Evolutionary conservation across 306 rosid genomes (phyloP).

Genomic region (Clitoria ternatea): DNA sequence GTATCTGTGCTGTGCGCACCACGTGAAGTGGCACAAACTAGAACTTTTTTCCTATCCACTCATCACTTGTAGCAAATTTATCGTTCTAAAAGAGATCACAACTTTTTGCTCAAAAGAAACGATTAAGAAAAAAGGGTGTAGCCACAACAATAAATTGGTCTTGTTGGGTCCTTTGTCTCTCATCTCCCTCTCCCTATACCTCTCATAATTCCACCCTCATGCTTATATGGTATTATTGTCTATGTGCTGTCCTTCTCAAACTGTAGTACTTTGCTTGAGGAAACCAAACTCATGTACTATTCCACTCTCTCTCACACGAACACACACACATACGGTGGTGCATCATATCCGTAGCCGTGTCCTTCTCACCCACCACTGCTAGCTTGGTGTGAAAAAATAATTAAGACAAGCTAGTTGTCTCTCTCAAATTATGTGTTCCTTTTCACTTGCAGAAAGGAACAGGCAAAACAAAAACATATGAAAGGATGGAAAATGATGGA

Average conservation of each 20-base stretch:
- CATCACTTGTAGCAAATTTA: slow-evolving; percentile 39
- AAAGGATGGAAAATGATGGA: slow-evolving; percentile 33
- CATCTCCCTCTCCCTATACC: background rate
- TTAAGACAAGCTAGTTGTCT: slow-evolving; percentile 31
- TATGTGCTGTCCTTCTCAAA: slow-evolving; percentile 65
- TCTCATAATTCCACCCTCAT: slow-evolving; percentile 33
- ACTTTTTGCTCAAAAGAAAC: slow-evolving; percentile 55
- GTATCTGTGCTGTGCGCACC: slow-evolving; percentile 49
- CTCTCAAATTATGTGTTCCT: slow-evolving; percentile 28
- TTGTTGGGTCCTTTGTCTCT: slow-evolving; percentile 33
- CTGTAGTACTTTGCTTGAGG: slow-evolving; percentile 29
- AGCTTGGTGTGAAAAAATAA: too few relatives aligned
- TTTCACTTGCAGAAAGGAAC: slow-evolving; percentile 26
- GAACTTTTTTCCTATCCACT: slow-evolving; percentile 50
- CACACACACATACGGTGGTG: background rate
- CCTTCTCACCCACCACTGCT: slow-evolving; percentile 18
- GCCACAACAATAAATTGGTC: slow-evolving; percentile 44
- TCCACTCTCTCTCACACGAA: background rate
- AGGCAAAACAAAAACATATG: slow-evolving; percentile 12
- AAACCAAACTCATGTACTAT: slow-evolving; percentile 17
- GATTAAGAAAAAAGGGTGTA: slow-evolving; percentile 38
- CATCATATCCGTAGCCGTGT: slow-evolving; percentile 19
- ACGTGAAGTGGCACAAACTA: slow-evolving; percentile 74
- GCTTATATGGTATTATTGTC: slow-evolving; percentile 34
- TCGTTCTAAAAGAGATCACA: slow-evolving; percentile 37